Evolutionary conservation across 2,329 filamentous ascomycete species (phyloP), one percentile per base, ranked within the genome.

Genomic region (Verruconis gallopava): DNA sequence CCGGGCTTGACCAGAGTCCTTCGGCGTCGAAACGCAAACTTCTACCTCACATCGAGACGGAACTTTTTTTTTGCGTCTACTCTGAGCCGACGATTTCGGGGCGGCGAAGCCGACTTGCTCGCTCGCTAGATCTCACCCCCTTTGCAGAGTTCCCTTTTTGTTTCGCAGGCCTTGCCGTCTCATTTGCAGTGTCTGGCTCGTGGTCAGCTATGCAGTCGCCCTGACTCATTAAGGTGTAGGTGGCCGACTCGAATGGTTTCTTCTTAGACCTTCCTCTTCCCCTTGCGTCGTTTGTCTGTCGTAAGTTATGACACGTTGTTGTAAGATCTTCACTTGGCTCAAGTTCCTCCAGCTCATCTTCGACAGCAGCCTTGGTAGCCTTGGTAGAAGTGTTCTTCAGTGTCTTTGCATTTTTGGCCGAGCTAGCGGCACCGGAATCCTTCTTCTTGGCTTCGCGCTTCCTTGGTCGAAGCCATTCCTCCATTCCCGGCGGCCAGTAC

Each of bases 401-500:
- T 22, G 40, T 37, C 25, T 9, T n/a, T 30, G 9, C 14, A 14
- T 43, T 38, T 22, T 37, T 38, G 4, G 17, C 19, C 13, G 21
- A 21, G 5, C 9, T 13, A 11, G 14, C 37, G 9, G 37, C 37
- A 12, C 21, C 21, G 9, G 37, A 15, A 11, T 43, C 41, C 14
- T 43, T 43, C 5, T 20, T 20, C n/a, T 43, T 43, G 14, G 33
- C 34, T 21, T 38, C 72, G 44, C 77, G 72, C 64, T 93, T 95
- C 59, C 73, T 79, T 0, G 86, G 85, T 43, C 79, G 71, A 17
- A 95, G 64, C 85, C 86, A 95, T 47, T 93, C 82, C 56, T 94
- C 88, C 77, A 86, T 85, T 0, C 84, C 84, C 1, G 76, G 69
- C 0, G 86, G 88, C 88, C 89, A 95, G 56, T 93, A 95, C 0